Base-by-base conservation (phyloP, 192 early-diverging fungal genomes). In the Backusella morwellensis region DNA sequence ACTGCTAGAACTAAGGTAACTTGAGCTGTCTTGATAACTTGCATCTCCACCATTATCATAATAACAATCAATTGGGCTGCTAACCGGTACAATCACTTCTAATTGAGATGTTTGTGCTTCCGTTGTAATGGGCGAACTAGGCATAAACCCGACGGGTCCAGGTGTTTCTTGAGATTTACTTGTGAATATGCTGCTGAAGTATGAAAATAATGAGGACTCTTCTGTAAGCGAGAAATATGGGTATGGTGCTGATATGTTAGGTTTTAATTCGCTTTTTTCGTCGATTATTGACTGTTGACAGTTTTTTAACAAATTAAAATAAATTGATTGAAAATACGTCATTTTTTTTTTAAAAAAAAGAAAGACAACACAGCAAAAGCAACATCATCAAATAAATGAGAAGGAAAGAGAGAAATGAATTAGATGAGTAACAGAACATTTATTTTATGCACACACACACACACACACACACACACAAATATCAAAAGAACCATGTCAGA, bases 131-230 rank as follows among this genome's bases (percentile, higher is more conserved):
- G 72, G 54, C 12, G 15, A 35, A 12, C 29, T 32, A 19, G 72
- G 72, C 72, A 74, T 74, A 17, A 74, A 54, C 9, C 72, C 72
- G 38, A 56, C 71, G 17, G 71, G 71, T 32, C 17, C 32, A 7
- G 21, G 1, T 23, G 17, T 38, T 32, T 74, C 56, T 41, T 40
- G n/a, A 17, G 9, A 26, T 17, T 42, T 35, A 29, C 12, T 29
- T 47, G 42, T 35, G n/a, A 41, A 36, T 72, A 72, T 23, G 11
- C 5, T 44, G 23, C 42, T 72, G 42, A 72, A 54, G 9, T 40
- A 44, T 23, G 56, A 66, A 17, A 63, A 75, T 8, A 63, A 66
- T 66, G 74, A 66, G 4, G 74, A 6, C 35, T 41, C 26, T 26
- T 41, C n/a, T 32, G 40, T 23, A 4, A 44, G 29, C 1, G 70